Conservation (phyloP, 2,329 filamentous ascomycete species). For the Monosporascus sp. region DNA sequence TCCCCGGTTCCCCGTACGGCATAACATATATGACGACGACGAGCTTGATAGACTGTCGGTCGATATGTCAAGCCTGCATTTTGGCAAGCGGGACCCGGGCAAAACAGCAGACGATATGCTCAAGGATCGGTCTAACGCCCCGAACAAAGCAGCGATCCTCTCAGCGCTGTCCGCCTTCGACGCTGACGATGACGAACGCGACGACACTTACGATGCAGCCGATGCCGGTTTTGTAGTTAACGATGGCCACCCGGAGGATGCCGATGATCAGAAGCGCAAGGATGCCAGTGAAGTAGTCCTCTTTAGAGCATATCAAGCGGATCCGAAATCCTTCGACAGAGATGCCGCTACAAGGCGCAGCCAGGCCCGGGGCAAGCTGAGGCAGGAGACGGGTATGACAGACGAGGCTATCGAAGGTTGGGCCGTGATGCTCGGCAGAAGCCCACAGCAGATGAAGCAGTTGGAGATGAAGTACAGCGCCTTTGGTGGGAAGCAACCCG, state of each 20-base stretch:
- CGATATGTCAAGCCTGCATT: slow-evolving; percentile 63
- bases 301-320: slow-evolving; percentile 64
- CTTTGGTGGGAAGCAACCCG: slow-evolving; percentile 61
- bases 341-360: slow-evolving; percentile 65
- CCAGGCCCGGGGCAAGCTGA: slow-evolving; percentile 56
- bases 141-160: slow-evolving; percentile 79
- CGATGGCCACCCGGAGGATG: slow-evolving; percentile 52
- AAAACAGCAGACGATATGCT: slow-evolving; percentile 69
- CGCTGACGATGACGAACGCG: slow-evolving; percentile 89
- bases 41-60: slow-evolving; percentile 68
- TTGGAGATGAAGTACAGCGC: slow-evolving; percentile 66
- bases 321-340: slow-evolving; percentile 62
- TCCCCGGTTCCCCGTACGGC: slow-evolving; percentile 50
- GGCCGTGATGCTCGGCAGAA: slow-evolving; percentile 76
- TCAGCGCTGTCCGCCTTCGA: slow-evolving; percentile 86
- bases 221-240: slow-evolving; percentile 91
- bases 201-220: slow-evolving; percentile 91
- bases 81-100: slow-evolving; percentile 64
- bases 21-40: slow-evolving; percentile 75
- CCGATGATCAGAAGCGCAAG: slow-evolving; percentile 34
- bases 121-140: slow-evolving; percentile 55
- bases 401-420: slow-evolving; percentile 94
- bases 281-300: slow-evolving; percentile 64
- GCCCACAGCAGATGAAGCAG: slow-evolving; percentile 60
- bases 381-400: slow-evolving; percentile 77